Percentiles rank a stretch among this genome's conserved stretches.
Conservation (phyloP, 768 basidiomycete genomes). For the Tylopilus intermedius region DNA sequence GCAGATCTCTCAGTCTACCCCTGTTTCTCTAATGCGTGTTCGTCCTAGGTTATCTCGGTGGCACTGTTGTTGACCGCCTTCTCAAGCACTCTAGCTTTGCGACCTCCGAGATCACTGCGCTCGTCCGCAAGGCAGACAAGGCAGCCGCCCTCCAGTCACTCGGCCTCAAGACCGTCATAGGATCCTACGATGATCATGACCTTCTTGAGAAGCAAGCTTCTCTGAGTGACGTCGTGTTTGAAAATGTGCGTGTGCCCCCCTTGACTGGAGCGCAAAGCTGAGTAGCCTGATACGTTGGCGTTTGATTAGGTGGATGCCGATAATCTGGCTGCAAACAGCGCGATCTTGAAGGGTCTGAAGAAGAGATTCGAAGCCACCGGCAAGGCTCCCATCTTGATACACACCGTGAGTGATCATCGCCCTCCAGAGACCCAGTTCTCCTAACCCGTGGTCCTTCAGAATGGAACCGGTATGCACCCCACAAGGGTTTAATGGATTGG, state of each 20-base stretch:
- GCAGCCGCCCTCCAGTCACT: constrained; percentile 15
- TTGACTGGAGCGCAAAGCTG: no score
- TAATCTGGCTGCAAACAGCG: constrained; percentile 38
- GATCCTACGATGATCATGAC: constrained; percentile 41
- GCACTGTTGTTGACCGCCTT: constrained; percentile 29
- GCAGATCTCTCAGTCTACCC: background rate
- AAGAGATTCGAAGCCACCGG: constrained; percentile 40
- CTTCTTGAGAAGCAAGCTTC: constrained; percentile 42
- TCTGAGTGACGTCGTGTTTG: constrained; percentile 41
- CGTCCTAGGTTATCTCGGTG: constrained; percentile 31
- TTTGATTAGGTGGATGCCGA: constrained; percentile 42
- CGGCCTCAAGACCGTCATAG: constrained; percentile 30
- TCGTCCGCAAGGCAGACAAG: constrained; percentile 32
- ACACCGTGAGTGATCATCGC: constrained; percentile 41
- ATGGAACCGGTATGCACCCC: no score
- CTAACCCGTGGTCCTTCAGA: background rate
- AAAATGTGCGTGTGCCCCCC: constrained; percentile 28
- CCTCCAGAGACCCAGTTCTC: no score
- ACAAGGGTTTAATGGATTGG: background rate
- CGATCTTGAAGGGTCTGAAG: constrained; percentile 51
- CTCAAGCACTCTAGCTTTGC: constrained; percentile 23
- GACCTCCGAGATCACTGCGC: constrained; percentile 23
- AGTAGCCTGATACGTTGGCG: background rate
- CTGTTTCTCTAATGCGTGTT: background rate
- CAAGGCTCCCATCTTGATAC: constrained; percentile 46